A percentile compares a stretch with the other conserved stretches of the same genome.
Conservation (phyloP, 192 early-diverging fungal species). For the Phlyctochytrium bullatum region DNA sequence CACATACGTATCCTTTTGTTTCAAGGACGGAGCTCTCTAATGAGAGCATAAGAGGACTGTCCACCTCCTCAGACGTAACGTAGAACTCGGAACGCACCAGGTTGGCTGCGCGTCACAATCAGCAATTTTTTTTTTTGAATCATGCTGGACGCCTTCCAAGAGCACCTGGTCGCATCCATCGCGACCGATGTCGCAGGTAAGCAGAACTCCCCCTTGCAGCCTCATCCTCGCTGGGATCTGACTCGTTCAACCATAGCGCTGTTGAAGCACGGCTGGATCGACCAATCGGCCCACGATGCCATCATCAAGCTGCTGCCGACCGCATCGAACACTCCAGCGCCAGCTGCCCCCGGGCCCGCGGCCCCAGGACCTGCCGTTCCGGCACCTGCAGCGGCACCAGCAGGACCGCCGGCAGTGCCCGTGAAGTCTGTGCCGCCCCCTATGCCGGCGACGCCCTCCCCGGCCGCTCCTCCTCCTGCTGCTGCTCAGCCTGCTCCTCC, state of each 20-base stretch:
- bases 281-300: not conserved
- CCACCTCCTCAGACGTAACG: too few relatives aligned
- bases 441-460: constrained; percentile 5
- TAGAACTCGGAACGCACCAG: too few relatives aligned
- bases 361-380: not conserved
- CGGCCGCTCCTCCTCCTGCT: not conserved
- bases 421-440: too few relatives aligned
- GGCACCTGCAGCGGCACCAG: not conserved
- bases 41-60: too few relatives aligned
- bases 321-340: not conserved
- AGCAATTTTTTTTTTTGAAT: too few relatives aligned
- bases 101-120: too few relatives aligned
- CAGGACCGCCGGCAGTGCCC: constrained; percentile 4
- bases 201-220: not conserved
- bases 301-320: not conserved
- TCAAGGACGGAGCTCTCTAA: too few relatives aligned
- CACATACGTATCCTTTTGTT: too few relatives aligned
- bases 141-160: not conserved
- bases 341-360: not conserved
- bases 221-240: not conserved
- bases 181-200: constrained; percentile 12
- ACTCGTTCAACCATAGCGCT: not conserved
- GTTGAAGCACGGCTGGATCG: not conserved
- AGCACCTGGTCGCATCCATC: constrained; percentile 1
- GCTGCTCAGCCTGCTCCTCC: too few relatives aligned